Evolutionary conservation across 352 stramenopile genomes (phyloP).

Genomic region (Globisporangium nagaii): DNA sequence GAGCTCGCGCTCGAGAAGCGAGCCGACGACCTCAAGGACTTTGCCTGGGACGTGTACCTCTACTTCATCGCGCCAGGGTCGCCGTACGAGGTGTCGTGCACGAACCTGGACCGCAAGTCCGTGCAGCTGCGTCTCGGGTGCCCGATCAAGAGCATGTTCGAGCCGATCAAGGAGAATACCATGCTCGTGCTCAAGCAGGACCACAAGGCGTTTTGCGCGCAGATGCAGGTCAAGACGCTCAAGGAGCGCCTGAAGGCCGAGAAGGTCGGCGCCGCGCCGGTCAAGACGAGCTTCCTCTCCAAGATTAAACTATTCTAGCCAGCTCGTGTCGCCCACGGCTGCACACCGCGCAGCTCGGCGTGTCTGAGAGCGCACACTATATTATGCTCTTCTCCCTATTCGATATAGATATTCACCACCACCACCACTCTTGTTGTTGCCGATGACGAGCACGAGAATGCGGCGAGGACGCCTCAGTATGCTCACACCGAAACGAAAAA

Average conservation of each 20-base stretch:
- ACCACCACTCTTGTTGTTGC: no score
- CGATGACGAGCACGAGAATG: no score
- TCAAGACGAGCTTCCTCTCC: conserved; percentile 61
- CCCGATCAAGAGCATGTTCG: conserved; percentile 76
- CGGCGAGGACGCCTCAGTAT: no score
- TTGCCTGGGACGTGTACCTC: conserved; percentile 76
- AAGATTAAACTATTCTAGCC: conserved; percentile 65
- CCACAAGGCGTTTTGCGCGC: conserved; percentile 70
- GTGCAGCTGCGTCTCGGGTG: conserved; percentile 77
- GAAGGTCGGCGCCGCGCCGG: conserved; percentile 26
- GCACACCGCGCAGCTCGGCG: no score
- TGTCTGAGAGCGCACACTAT: no score
- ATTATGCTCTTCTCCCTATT: no score
- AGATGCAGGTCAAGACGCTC: conserved; percentile 65
- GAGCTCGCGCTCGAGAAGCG: conserved; percentile 67
- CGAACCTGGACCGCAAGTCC: conserved; percentile 74
- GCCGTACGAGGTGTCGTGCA: conserved; percentile 79
- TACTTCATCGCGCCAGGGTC: conserved; percentile 76
- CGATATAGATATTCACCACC: no score
- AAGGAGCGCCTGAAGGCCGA: conserved; percentile 72
- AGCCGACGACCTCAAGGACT: conserved; percentile 71
- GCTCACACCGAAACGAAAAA: no score
- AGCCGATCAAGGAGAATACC: conserved; percentile 83
- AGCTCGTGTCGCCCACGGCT: no score
- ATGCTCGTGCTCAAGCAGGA: conserved; percentile 83